Base-by-base conservation (phyloP, 2,329 filamentous ascomycete species). In the Pseudogymnoascus sp. region DNA sequence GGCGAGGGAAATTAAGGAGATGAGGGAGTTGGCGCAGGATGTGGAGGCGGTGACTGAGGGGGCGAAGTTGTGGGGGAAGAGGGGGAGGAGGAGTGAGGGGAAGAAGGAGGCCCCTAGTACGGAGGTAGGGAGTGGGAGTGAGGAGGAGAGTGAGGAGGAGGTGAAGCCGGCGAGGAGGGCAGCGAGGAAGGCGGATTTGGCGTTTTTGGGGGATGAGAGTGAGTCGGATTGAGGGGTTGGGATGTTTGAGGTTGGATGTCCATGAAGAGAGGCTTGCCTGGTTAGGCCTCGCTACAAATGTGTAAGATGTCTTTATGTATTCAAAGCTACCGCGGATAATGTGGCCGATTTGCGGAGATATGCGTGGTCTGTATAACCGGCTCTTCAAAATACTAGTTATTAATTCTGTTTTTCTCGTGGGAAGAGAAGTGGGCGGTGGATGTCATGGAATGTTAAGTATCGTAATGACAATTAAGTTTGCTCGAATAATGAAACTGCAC, bases 1-100 rank as follows among this genome's bases (percentile, higher is more conserved):
- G 71, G 93, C 93, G 0, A 85, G 83, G 24, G 87, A 91, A 75
- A 97, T 98, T 73, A 95, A 91, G 73, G 93, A 96, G 76, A 81
- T 84, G 71, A 83, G 93, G 61, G 93, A 99, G 76, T 81, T 99
- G 37, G 82, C 85, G 70, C 90, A 88, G 0, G 93, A 99, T 71
- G 79, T 96, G 6, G 90, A 95, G 71, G 88, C 87, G 11, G 91
- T 96, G 14, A 86, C 91, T 73, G 87, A 95, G 73, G 93, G 91
- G 70, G 88, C 91, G 64, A 83, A 85, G 68, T 81, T 83, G 60
- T 97, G 93, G 92, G 93, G 93, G 1, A 72, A 53, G 72, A 71
- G 50, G 72, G 71, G 61, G 67, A 73, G 65, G 68, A 65, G 60
- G 64, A 68, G 2, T 68, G 70, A 16, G 68, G 59, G 10, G 67